Evolutionary conservation across 176 grass and related monocot genomes (phyloP).

Genomic region (Zizania latifolia): DNA sequence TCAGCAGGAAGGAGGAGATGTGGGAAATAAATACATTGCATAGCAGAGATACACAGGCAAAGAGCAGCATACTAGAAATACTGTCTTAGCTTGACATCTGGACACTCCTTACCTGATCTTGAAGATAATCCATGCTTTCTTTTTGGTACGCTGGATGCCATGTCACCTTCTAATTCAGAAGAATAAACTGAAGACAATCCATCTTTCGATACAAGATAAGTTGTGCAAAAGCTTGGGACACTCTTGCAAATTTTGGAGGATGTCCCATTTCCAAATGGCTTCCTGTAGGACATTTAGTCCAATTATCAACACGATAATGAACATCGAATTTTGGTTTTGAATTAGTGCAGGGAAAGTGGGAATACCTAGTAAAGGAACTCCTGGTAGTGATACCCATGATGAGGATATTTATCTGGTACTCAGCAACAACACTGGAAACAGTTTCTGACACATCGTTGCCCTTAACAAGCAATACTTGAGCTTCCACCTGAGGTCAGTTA

Average conservation of each 20-base stretch:
- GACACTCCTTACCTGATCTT: slow-evolving; percentile 18
- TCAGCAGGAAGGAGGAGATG: slow-evolving; percentile 13
- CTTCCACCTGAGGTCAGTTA: slow-evolving; percentile 26
- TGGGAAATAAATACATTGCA: background rate
- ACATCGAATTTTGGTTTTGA: background rate
- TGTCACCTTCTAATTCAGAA: slow-evolving; percentile 1
- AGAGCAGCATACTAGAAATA: background rate
- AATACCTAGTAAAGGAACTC: slow-evolving; percentile 24
- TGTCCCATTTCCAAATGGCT: slow-evolving; percentile 1
- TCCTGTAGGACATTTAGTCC: slow-evolving; percentile 17
- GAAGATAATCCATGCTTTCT: background rate
- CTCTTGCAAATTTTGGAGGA: slow-evolving; percentile 37
- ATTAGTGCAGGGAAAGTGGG: background rate
- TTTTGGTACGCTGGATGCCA: background rate
- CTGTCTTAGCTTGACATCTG: background rate
- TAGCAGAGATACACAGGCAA: background rate
- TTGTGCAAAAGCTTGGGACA: slow-evolving; percentile 37
- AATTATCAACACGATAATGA: background rate
- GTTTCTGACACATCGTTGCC: slow-evolving; percentile 25
- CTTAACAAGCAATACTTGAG: slow-evolving; percentile 30
- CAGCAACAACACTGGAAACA: slow-evolving; percentile 20
- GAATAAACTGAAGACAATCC: slow-evolving; percentile 27
- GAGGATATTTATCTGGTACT: slow-evolving; percentile 26
- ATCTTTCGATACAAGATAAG: slow-evolving; percentile 34
- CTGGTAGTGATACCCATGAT: slow-evolving; percentile 27